phyloP scores from a whole-genome alignment of 805 yeast species.

The Zygosaccharomyces bailii region DNA sequence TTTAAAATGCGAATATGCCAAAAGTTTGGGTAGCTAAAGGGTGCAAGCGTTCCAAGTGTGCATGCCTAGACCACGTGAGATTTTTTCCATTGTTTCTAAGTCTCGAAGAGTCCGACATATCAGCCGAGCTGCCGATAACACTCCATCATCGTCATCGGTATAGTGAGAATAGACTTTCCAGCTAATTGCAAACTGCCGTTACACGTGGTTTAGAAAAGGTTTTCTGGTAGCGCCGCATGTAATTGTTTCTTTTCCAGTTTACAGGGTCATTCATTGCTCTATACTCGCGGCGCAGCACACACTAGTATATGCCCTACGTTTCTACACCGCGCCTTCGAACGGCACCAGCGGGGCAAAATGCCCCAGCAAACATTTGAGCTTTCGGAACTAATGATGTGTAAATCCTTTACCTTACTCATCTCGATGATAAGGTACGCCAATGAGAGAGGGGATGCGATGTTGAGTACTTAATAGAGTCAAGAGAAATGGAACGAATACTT shows the following conservation, averaged over 20 bases:
- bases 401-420: slow-evolving; percentile 7
- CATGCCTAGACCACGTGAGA: too few species aligned
- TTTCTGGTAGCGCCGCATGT: slow-evolving; percentile 5
- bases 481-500: neutral
- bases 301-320: neutral
- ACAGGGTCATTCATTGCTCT: neutral
- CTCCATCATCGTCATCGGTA: too few species aligned
- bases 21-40: too few species aligned
- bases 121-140: too few species aligned
- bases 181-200: neutral
- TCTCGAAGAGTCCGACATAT: too few species aligned
- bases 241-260: slow-evolving; percentile 1
- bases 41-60: too few species aligned
- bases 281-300: neutral
- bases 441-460: slow-evolving; percentile 4
- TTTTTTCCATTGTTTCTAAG: too few species aligned
- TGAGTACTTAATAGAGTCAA: slow-evolving; percentile 1
- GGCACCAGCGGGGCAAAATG: slow-evolving; percentile 3
- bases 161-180: too few species aligned
- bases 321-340: slow-evolving; percentile 6
- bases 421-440: slow-evolving; percentile 6
- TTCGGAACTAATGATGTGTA: slow-evolving; percentile 2
- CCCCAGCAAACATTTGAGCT: slow-evolving; percentile 1
- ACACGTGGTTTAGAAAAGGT: neutral
- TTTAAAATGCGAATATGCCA: too few species aligned